phyloP scores from a whole-genome alignment of 2,329 filamentous ascomycete species.

The Hortaea werneckii region DNA sequence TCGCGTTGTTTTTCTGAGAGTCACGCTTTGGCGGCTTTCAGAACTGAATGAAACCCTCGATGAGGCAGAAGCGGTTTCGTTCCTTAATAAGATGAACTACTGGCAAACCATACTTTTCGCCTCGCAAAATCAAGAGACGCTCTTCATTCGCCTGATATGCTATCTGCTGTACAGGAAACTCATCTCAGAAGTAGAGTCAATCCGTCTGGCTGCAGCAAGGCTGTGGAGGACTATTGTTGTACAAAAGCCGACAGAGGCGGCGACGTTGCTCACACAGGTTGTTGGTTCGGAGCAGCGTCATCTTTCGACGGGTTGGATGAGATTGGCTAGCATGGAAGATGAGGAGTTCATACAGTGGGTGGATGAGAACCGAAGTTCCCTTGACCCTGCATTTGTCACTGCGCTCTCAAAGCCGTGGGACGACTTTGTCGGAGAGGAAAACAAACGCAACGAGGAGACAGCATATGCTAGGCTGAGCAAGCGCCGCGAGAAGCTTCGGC shows the following conservation, averaged over 20 bases:
- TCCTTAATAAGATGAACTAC: constrained; percentile 79
- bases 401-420: constrained; percentile 78
- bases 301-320: constrained; percentile 67
- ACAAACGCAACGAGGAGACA: constrained; percentile 66
- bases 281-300: constrained; percentile 60
- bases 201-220: constrained; percentile 68
- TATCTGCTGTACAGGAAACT: constrained; percentile 89
- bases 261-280: constrained; percentile 60
- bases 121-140: constrained; percentile 66
- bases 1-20: constrained; percentile 64
- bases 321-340: constrained; percentile 79
- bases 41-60: constrained; percentile 62
- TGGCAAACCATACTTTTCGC: constrained; percentile 90
- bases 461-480: constrained; percentile 60
- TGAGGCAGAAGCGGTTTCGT: constrained; percentile 54
- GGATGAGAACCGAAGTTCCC: constrained; percentile 64
- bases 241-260: constrained; percentile 79
- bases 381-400: constrained; percentile 75
- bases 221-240: constrained; percentile 88
- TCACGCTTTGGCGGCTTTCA: constrained; percentile 71
- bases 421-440: constrained; percentile 73
- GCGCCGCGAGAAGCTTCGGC: constrained; percentile 70
- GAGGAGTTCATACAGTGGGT: constrained; percentile 82
- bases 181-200: constrained; percentile 55
- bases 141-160: constrained; percentile 75